Evolutionary conservation across 768 basidiomycete genomes (phyloP), one percentile per base, ranked within the genome.

Genomic region (Naganishia vaughanmartiniae): DNA sequence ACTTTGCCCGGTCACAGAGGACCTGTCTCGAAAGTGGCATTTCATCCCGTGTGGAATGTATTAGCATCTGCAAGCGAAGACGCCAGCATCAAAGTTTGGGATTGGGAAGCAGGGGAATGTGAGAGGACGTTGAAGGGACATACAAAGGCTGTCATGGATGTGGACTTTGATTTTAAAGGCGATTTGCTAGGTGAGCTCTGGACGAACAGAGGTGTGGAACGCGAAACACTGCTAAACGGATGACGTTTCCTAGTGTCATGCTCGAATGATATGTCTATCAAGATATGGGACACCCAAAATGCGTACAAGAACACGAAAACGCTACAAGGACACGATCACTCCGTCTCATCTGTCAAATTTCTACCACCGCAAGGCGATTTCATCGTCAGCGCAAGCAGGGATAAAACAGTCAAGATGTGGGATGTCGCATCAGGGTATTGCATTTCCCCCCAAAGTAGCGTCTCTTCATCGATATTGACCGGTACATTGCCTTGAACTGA

Each of bases 61-160:
- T 82, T 94, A 54, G 93, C 90, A 26, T 90, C 89, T 46, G 91
- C 91, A 17, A 92, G 90, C 74, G 92, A 92, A 77, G 93, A 95
- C 78, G 85, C 91, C 63, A 93, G 88, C 0, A 86, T 94, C 74
- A 94, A 94, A 84, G 88, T 94, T 56, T 94, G 93, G 92, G 93
- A 95, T 76, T 95, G 92, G 92, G 93, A 95, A 80, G 89, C 90
- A 34, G 93, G 93, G 51, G 92, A 94, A 75, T 90, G 93, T 79
- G 93, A 95, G 81, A 83, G 91, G 73, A 94, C 93, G 12, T 81
- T 94, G 70, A 94, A 93, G 81, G 91, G 92, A 9, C 93, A 95
- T 83, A 94, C 93, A 39, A 91, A 90, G 79, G 87, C 89, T 24
- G 89, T 94, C 33, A 87, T 87, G 79, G 93, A 93, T 82, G 87